These are phyloP conservation scores for Talaromyces thailandensis DNA, from an alignment of 495 filamentous ascomycete genomes.

Conservation along the genomic window DNA sequence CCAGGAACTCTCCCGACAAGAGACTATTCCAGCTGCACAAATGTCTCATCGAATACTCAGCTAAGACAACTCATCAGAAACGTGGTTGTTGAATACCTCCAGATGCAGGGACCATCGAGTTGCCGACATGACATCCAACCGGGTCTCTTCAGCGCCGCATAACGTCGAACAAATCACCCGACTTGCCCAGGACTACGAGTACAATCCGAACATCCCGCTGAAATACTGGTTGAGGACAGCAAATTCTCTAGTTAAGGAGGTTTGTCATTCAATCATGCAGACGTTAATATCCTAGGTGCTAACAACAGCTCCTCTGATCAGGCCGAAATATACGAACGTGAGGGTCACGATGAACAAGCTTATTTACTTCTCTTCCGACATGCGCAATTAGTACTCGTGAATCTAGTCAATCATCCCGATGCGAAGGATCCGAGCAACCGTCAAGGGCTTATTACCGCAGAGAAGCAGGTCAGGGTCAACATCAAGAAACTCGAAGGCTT, in stretches of 20 bases:
- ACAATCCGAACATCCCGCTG: constrained; percentile 62
- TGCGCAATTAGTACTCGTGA: constrained; percentile 56
- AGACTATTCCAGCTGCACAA: background rate
- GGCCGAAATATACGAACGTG: constrained; percentile 72
- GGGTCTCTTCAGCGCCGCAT: constrained; percentile 40
- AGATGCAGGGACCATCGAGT: background rate
- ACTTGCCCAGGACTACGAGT: constrained; percentile 68
- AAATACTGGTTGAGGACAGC: constrained; percentile 78
- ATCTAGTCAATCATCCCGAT: constrained; percentile 52
- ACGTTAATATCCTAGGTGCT: background rate
- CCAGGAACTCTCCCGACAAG: background rate
- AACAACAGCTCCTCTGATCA: constrained; percentile 15
- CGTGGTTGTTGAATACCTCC: too few species aligned
- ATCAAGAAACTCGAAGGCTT: constrained; percentile 52
- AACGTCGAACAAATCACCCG: constrained; percentile 63
- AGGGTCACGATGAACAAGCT: constrained; percentile 77
- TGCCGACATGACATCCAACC: constrained; percentile 8
- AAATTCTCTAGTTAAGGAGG: constrained; percentile 70
- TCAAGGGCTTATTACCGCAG: constrained; percentile 36
- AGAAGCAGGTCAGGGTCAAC: constrained; percentile 43
- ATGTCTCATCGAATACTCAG: background rate
- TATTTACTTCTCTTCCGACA: constrained; percentile 83
- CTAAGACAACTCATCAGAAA: background rate
- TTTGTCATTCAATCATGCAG: constrained; percentile 20
- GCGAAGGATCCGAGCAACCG: constrained; percentile 39